These are phyloP conservation scores for Saussurea involucrata DNA, from an alignment of 129 eudicot species.

Conservation along the genomic window DNA sequence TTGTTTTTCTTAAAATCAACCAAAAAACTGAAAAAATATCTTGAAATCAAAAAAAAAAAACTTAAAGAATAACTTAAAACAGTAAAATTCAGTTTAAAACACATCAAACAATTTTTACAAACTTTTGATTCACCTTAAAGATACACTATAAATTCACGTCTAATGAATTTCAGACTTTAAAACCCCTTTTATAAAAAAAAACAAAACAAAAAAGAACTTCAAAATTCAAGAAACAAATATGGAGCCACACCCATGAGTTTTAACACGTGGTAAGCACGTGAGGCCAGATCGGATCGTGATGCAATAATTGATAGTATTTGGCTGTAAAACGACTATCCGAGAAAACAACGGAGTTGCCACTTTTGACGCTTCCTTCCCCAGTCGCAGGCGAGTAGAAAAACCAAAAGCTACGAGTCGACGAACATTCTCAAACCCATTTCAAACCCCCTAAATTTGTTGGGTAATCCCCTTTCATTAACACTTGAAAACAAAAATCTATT, in stretches of 20 bases:
- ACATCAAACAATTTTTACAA: too few species aligned
- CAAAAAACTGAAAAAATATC: too few species aligned
- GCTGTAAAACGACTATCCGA: conserved; percentile 27
- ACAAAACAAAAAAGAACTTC: too few species aligned
- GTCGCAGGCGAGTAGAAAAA: conserved; percentile 6
- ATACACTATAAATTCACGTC: too few species aligned
- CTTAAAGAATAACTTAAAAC: too few species aligned
- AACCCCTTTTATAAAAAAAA: too few species aligned
- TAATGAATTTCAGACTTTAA: too few species aligned
- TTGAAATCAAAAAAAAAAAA: too few species aligned
- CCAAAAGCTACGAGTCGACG: conserved; percentile 5
- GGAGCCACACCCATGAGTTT: not conserved
- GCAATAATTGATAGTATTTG: not conserved
- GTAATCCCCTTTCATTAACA: conserved; percentile 8
- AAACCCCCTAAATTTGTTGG: not conserved
- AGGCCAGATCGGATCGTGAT: conserved; percentile 26
- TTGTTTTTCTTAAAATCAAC: too few species aligned
- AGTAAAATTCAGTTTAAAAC: too few species aligned
- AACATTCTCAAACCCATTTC: conserved; percentile 11
- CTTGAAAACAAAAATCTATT: not conserved
- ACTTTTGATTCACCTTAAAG: too few species aligned
- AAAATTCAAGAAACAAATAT: too few species aligned
- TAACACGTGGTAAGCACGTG: conserved; percentile 16
- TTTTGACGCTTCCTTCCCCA: conserved; percentile 31
- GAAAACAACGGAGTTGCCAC: conserved; percentile 26